Percentiles rank a stretch among this genome's conserved stretches.
Evolutionary conservation across 2,329 filamentous ascomycete genomes (phyloP).

Genomic region (Colletotrichum caudatum): DNA sequence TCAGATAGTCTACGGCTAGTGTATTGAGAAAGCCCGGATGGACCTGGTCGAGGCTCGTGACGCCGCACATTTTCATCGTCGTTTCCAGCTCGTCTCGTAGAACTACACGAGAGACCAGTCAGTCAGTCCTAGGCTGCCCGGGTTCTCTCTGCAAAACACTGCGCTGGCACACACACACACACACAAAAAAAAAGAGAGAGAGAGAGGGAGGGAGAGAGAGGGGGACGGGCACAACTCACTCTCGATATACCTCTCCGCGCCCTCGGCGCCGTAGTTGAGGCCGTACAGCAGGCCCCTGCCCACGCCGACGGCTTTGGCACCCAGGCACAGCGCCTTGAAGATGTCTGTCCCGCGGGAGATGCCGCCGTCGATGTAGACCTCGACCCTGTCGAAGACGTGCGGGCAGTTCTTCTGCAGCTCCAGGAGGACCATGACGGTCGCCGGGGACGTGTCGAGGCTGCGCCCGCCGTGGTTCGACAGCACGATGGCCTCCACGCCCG

Average conservation of each 20-base stretch:
- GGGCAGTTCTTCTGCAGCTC: slow-evolving; percentile 73
- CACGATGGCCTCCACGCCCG: slow-evolving; percentile 75
- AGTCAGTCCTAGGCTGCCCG: neutral
- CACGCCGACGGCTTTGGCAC: slow-evolving; percentile 72
- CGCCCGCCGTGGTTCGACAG: slow-evolving; percentile 79
- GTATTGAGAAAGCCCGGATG: slow-evolving; percentile 72
- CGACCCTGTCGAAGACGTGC: slow-evolving; percentile 68
- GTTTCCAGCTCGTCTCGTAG: slow-evolving; percentile 72
- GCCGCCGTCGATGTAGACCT: slow-evolving; percentile 74
- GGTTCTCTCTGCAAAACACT: too few relatives aligned
- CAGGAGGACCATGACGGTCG: slow-evolving; percentile 69
- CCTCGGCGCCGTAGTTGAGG: slow-evolving; percentile 70
- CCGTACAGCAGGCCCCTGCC: slow-evolving; percentile 72
- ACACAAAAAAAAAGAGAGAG: too few relatives aligned
- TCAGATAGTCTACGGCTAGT: slow-evolving; percentile 60
- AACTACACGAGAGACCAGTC: slow-evolving; percentile 48
- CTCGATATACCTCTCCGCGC: slow-evolving; percentile 65
- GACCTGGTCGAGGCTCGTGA: slow-evolving; percentile 70
- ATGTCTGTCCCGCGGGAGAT: slow-evolving; percentile 75
- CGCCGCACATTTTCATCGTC: slow-evolving; percentile 74
- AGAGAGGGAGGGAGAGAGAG: too few relatives aligned
- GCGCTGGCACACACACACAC: neutral
- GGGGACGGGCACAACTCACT: slow-evolving; percentile 54
- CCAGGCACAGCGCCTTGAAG: slow-evolving; percentile 74
- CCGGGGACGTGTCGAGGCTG: slow-evolving; percentile 61